phyloP scores from a whole-genome alignment of 352 stramenopile species.

The Phytopythium vexans region DNA sequence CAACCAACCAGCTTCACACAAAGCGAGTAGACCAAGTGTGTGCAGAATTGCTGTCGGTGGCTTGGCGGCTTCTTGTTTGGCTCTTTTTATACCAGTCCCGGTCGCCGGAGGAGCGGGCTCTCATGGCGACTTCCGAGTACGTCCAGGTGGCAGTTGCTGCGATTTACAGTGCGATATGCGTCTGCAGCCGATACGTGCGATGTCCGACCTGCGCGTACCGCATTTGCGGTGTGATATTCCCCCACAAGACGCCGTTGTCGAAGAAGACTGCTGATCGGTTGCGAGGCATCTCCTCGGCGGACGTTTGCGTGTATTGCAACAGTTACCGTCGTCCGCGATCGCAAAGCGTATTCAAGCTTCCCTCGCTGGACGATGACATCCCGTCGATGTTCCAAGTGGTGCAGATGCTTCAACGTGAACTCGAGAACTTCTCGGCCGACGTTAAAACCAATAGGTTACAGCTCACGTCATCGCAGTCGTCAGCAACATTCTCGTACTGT shows the following conservation, averaged over 20 bases:
- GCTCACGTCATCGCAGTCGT: conserved; percentile 20
- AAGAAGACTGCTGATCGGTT: conserved; percentile 50
- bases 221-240: conserved; percentile 59
- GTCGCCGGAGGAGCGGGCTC: conserved; percentile 19
- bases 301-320: conserved; percentile 54
- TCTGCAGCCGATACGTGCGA: conserved; percentile 62
- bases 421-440: conserved; percentile 54
- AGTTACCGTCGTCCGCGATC: conserved; percentile 16
- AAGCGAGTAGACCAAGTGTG: conserved; percentile 66
- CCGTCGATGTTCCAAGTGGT: conserved; percentile 57
- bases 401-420: conserved; percentile 44
- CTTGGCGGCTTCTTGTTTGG: conserved; percentile 56
- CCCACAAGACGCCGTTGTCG: conserved; percentile 59
- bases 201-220: conserved; percentile 71
- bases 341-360: conserved; percentile 7
- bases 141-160: conserved; percentile 57
- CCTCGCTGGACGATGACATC: conserved; percentile 65
- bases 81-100: conserved; percentile 65
- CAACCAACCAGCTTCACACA: conserved; percentile 51
- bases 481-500: conserved; percentile 56
- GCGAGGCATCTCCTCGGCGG: conserved; percentile 42
- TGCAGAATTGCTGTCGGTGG: conserved; percentile 51
- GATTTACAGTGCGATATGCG: conserved; percentile 74
- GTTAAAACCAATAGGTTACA: conserved; percentile 71
- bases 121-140: conserved; percentile 41